Base-by-base conservation (phyloP, 2,329 filamentous ascomycete genomes). In the Alternaria brassicae region DNA sequence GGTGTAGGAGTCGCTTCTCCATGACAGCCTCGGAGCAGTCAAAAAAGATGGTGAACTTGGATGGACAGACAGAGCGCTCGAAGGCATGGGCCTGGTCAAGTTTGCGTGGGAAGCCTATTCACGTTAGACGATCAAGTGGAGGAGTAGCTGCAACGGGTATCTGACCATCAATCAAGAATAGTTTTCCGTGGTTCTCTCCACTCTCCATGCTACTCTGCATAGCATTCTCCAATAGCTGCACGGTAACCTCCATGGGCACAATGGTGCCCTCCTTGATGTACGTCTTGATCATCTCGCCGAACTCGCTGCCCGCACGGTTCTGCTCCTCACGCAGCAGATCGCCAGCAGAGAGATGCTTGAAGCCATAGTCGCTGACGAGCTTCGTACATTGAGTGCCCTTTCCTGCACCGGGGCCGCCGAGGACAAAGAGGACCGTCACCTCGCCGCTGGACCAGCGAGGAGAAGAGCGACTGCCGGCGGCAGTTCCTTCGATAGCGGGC, bases 191-290 rank as follows among this genome's bases (percentile, higher is more conserved):
- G 7, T 81, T 79, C 56, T 83, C 80, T 25, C 61, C 67, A 19
- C 41, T 67, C 56, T 83, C 74, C 52, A 97, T 86, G 12, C 86
- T 84, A 8, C 85, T 87, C 56, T 84, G 85, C 92, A 99, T 98
- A 58, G 93, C 92, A 79, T 97, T 96, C 81, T 97, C 93, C 41
- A 99, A 86, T 34, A 99, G 82, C 72, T 93, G 90, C 60, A 99
- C 90, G 5, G 95, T 99, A 50, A 98, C 93, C 79, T 98, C 94
- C 92, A 97, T 96, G n/a, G 95, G 95, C 65, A 99, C 95, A 78
- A 99, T 99, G 70, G 88, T 88, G 60, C 95, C 95, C 77, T 99
- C 90, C 75, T 90, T 91, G 84, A 99, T 99, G 82, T 95, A 93
- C 70, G 90, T 86, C 77, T 90, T 90, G 85, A 99, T 99, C 81